Base-by-base conservation (phyloP, 495 filamentous ascomycete genomes). In the Filosporella fistucella region DNA sequence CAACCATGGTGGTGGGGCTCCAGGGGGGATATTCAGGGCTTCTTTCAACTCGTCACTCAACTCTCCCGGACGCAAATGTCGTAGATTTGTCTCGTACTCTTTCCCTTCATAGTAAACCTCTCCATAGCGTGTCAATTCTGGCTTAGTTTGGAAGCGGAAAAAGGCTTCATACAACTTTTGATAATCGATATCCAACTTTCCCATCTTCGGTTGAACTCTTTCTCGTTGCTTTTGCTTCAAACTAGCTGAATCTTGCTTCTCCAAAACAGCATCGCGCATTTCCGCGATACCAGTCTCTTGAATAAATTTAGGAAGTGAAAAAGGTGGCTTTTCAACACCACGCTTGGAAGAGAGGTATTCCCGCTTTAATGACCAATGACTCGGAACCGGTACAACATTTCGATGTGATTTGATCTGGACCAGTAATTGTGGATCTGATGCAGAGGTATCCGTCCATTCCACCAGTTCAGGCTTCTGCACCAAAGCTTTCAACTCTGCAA, bases 91-190 rank as follows among this genome's bases (percentile, higher is more conserved):
- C 67, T 98, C 93, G 63, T 88, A 95, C 65, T 98, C 93, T 62
- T 98, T 98, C 55, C 93, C 93, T 59, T 98, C 93, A 61, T 96
- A 96, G 65, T 98, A 98, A 14, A 97, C 90, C 64, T 98, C 93
- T 22, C 93, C 93, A 58, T 95, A 97, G 16, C 90, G 80, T 33
- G 93, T 97, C 41, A 98, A 67, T 52, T 89, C 83, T 1, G 93
- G 93, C 61, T 98, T 98, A 28, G 88, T 95, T 64, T 98, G 93
- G 59, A 93, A 94, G 21, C 89, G 78, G 72, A 97, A 98, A 68
- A 98, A 98, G 6, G 93, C 93, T 61, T 96, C 93, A 63, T 96
- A 95, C 22, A 97, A 78, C 62, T 93, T 96, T 61, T 95, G 88
- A 63, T 97, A 98, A 66, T 98, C 94, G 49, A 98, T 95, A 57